phyloP scores from a whole-genome alignment of 2,329 filamentous ascomycete genomes.

The Botrytis sinoallii region DNA sequence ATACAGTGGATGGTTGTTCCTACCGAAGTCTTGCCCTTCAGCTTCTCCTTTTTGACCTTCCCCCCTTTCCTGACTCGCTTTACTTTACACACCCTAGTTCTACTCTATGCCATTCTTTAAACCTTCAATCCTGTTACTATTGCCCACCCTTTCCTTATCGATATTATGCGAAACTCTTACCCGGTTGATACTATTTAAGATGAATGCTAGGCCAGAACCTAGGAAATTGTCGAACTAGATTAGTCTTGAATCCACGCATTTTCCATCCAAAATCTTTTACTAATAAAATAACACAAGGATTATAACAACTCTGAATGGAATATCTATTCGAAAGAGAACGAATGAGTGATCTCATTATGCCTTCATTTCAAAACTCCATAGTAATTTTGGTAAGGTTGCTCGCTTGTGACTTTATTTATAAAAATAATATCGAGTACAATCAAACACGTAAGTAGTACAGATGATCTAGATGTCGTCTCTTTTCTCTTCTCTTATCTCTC shows the following conservation, averaged over 20 bases:
- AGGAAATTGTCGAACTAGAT: neutral
- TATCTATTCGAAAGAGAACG: neutral
- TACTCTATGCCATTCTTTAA: neutral
- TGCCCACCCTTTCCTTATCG: neutral
- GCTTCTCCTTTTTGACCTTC: neutral
- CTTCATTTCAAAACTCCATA: neutral
- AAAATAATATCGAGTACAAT: neutral
- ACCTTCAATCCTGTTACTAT: neutral
- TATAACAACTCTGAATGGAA: too few species aligned
- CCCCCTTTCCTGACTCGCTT: neutral
- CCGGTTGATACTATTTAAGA: neutral
- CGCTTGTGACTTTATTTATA: neutral
- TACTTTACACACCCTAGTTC: too few species aligned
- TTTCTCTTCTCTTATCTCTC: neutral
- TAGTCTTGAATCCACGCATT: accelerated
- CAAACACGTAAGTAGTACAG: neutral
- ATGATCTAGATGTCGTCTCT: neutral
- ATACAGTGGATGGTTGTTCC: neutral
- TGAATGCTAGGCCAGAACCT: neutral
- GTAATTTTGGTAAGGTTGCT: neutral
- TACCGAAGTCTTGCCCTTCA: neutral
- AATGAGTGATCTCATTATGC: neutral
- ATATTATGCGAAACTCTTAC: neutral
- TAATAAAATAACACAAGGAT: too few species aligned
- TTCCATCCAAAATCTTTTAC: neutral